A percentile compares a stretch with the other conserved stretches of the same genome.
phyloP scores from a whole-genome alignment of 2,329 filamentous ascomycete genomes.

The Phyllachora maydis region DNA sequence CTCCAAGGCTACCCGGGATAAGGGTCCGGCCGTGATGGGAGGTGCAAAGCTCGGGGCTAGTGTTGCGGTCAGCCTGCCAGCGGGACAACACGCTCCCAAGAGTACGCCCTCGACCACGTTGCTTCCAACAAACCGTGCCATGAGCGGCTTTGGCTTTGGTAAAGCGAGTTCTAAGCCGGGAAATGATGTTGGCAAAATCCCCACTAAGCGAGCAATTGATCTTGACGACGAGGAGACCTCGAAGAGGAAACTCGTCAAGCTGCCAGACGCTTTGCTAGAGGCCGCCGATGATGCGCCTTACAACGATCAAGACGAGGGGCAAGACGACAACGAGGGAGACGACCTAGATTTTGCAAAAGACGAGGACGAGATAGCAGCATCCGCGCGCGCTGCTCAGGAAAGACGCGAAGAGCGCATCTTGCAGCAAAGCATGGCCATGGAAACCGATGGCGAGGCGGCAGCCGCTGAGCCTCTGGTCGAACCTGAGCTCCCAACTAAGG shows the following conservation, averaged over 20 bases:
- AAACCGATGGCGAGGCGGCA: conserved; percentile 16
- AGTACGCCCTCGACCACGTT: too few relatives aligned
- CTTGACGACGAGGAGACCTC: conserved; percentile 78
- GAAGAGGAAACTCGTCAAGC: conserved; percentile 74
- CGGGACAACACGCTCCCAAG: too few relatives aligned
- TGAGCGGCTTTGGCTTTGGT: conserved; percentile 67
- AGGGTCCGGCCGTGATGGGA: conserved; percentile 31
- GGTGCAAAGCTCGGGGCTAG: conserved; percentile 15
- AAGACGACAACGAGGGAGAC: conserved; percentile 51
- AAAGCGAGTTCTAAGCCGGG: conserved; percentile 40
- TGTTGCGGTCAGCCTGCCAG: too few relatives aligned
- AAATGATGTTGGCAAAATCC: conserved; percentile 47
- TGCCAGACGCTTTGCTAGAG: conserved; percentile 56
- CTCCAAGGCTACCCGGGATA: conserved; percentile 34
- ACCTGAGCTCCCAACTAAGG: too few relatives aligned
- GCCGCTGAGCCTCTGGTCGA: too few relatives aligned
- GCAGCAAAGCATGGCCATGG: conserved; percentile 23
- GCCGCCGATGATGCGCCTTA: conserved; percentile 38
- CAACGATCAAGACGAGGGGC: conserved; percentile 36
- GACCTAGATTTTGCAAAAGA: conserved; percentile 47
- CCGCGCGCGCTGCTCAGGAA: conserved; percentile 68
- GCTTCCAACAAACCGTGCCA: conserved; percentile 38
- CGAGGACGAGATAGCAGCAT: conserved; percentile 75
- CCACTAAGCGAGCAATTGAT: conserved; percentile 55
- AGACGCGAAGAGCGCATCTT: conserved; percentile 51